Percentiles rank a stretch among this genome's conserved stretches.
Conservation (phyloP, 2,329 filamentous ascomycete genomes). For the Hymenoscyphus fructigenus region DNA sequence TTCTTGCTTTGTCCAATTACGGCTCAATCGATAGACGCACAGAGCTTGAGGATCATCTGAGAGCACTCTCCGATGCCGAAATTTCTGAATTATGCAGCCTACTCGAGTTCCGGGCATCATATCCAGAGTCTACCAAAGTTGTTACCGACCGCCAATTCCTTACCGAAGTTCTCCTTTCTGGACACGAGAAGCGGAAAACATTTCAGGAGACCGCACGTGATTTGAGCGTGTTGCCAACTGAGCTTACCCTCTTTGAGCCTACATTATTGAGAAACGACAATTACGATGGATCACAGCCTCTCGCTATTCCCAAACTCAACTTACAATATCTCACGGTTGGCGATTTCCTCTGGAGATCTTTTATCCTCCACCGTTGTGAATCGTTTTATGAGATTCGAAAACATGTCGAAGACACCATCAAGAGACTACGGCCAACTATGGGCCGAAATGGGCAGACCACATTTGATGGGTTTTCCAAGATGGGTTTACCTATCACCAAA, state of each 20-base stretch:
- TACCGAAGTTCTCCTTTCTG: slow-evolving; percentile 70
- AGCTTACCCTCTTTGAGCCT: slow-evolving; percentile 75
- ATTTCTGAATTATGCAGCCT: slow-evolving; percentile 65
- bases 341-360: slow-evolving; percentile 95
- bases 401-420: slow-evolving; percentile 81
- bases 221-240: slow-evolving; percentile 79
- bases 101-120: slow-evolving; percentile 78
- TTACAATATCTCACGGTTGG: slow-evolving; percentile 92
- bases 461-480: slow-evolving; percentile 85
- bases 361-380: slow-evolving; percentile 85
- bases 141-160: slow-evolving; percentile 62
- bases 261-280: slow-evolving; percentile 77
- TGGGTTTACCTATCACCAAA: slow-evolving; percentile 85
- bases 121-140: slow-evolving; percentile 70
- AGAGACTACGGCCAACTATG: slow-evolving; percentile 70
- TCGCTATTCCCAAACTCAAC: slow-evolving; percentile 92
- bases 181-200: slow-evolving; percentile 73
- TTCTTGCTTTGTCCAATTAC: slow-evolving; percentile 89
- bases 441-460: slow-evolving; percentile 63
- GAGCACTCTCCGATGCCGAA: slow-evolving; percentile 71
- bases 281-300: slow-evolving; percentile 82
- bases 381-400: slow-evolving; percentile 92
- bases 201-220: slow-evolving; percentile 78
- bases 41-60: slow-evolving; percentile 76
- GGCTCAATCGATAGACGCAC: slow-evolving; percentile 77